Evolutionary conservation across 2,329 filamentous ascomycete species (phyloP).

Genomic region (Fusarium torreyae): DNA sequence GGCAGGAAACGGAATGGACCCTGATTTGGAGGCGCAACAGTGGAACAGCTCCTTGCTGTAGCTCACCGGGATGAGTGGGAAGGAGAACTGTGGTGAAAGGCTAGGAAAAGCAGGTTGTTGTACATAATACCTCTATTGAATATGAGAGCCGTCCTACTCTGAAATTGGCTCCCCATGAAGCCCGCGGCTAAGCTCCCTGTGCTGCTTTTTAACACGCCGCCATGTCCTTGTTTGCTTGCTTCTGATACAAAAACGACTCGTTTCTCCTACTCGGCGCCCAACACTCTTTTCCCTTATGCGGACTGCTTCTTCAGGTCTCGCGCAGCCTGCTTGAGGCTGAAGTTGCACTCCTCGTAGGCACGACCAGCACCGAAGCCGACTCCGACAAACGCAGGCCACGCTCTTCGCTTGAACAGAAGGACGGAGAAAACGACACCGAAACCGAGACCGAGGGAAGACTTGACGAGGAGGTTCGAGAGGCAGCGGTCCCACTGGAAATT

Average conservation of each 20-base stretch:
- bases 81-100: conserved; percentile 9
- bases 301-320: conserved; percentile 69
- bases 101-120: conserved; percentile 47
- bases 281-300: conserved; percentile 53
- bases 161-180: conserved; percentile 47
- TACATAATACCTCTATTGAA: conserved; percentile 56
- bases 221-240: conserved; percentile 47
- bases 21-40: conserved; percentile 39
- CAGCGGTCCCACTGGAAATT: conserved; percentile 91
- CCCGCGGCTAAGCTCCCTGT: conserved; percentile 39
- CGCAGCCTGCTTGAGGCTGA: conserved; percentile 75
- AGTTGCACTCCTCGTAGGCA: conserved; percentile 99
- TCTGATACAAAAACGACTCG: conserved; percentile 42
- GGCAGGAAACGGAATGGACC: conserved; percentile 9
- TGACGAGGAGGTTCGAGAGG: conserved; percentile 96
- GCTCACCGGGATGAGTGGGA: neutral
- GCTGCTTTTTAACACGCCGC: conserved; percentile 41
- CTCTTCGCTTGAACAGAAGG: conserved; percentile 96
- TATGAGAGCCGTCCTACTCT: conserved; percentile 48
- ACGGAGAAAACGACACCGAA: conserved; percentile 99
- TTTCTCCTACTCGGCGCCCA: conserved; percentile 12
- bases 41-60: conserved; percentile 19
- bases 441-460: conserved; percentile 93
- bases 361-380: conserved; percentile 95
- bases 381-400: conserved; percentile 97